phyloP scores from a whole-genome alignment of 176 grass and related monocot genomes.

The Bothriochloa decipiens region DNA sequence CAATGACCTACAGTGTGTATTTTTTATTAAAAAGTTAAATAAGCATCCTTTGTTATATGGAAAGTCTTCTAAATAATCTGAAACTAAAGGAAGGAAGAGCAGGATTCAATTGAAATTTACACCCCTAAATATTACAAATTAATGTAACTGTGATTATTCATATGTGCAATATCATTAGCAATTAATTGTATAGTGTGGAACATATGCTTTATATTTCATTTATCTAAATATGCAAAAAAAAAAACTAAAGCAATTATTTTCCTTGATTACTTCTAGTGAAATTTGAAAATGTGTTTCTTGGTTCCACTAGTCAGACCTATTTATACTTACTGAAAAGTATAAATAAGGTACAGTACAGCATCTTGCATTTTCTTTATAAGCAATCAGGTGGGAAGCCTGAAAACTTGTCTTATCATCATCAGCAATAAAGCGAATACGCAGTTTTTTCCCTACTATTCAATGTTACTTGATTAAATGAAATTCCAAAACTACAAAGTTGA shows the following conservation, averaged over 20 bases:
- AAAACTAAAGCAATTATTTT: too few relatives aligned
- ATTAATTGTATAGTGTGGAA: too few relatives aligned
- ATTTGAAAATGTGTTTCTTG: too few relatives aligned
- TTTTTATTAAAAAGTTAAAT: neutral
- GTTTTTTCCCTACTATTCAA: neutral
- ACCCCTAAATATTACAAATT: too few relatives aligned
- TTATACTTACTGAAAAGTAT: too few relatives aligned
- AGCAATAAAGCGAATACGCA: neutral
- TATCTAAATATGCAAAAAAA: too few relatives aligned
- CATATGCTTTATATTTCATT: too few relatives aligned
- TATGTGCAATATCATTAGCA: too few relatives aligned
- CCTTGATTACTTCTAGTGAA: too few relatives aligned
- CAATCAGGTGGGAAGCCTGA: neutral
- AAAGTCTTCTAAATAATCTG: neutral
- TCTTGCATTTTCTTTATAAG: neutral
- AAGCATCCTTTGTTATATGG: neutral
- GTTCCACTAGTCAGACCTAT: too few relatives aligned
- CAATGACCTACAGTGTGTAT: neutral
- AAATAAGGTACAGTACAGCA: neutral
- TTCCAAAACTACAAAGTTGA: neutral
- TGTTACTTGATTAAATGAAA: constrained; percentile 2
- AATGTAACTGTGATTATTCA: too few relatives aligned
- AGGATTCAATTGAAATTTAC: neutral
- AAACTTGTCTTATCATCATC: neutral
- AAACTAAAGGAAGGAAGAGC: neutral